Conservation (phyloP, 345 rosid species). For the Hibiscus trionum region DNA sequence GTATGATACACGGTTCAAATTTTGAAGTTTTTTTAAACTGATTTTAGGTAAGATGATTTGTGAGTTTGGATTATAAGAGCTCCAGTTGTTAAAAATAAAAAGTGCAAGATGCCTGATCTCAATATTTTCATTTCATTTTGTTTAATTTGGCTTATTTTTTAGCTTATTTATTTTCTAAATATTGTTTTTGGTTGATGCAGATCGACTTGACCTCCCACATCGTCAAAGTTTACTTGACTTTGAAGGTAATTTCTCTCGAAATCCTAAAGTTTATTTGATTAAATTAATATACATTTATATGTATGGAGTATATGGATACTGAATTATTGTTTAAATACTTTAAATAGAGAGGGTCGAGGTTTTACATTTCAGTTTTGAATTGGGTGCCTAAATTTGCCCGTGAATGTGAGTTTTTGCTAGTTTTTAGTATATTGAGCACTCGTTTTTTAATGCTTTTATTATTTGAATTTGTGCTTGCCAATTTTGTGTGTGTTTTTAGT, state of each 20-base stretch:
- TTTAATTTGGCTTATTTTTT: background rate
- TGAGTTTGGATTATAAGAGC: background rate
- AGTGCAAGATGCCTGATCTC: background rate
- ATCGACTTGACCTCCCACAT: constrained; percentile 87
- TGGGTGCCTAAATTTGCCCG: background rate
- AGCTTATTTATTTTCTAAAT: background rate
- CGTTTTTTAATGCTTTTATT: background rate
- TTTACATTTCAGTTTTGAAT: background rate
- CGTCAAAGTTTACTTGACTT: constrained; percentile 68
- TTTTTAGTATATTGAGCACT: background rate
- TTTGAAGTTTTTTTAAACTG: background rate
- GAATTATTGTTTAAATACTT: background rate
- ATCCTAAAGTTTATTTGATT: background rate
- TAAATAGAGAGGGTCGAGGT: background rate
- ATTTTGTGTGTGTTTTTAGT: background rate
- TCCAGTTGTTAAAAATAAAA: background rate
- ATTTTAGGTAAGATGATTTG: background rate
- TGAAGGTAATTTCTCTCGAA: constrained; percentile 50
- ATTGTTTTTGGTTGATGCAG: constrained; percentile 36
- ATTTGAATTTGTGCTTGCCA: background rate
- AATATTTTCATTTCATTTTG: background rate
- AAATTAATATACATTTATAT: background rate
- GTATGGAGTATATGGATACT: background rate
- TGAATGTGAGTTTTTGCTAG: background rate
- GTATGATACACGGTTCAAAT: background rate